Evolutionary conservation across 176 grass and related monocot genomes (phyloP).

Genomic region (Typha latifolia): DNA sequence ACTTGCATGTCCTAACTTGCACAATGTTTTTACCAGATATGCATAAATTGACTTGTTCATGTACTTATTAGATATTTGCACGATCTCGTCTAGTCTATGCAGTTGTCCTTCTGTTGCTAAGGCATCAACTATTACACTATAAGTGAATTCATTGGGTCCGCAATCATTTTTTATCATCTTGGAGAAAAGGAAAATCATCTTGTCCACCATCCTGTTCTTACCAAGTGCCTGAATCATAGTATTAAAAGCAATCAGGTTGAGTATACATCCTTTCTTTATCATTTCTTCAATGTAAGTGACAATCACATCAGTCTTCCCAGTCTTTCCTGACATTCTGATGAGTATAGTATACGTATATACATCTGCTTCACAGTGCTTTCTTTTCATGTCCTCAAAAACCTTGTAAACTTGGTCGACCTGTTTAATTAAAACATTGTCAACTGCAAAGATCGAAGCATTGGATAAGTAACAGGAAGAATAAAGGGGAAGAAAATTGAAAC

Average conservation of each 20-base stretch:
- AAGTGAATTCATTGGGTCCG: slow-evolving; percentile 77
- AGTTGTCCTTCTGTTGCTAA: slow-evolving; percentile 61
- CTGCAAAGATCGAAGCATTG: background rate
- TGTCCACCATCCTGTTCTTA: slow-evolving; percentile 74
- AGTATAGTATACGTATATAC: slow-evolving; percentile 88
- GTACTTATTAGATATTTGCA: slow-evolving; percentile 50
- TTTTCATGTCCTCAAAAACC: slow-evolving; percentile 98
- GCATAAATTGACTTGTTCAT: slow-evolving; percentile 58
- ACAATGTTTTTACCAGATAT: slow-evolving; percentile 67
- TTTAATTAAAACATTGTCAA: slow-evolving; percentile 25
- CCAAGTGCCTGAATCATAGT: slow-evolving; percentile 87
- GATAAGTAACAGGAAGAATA: slow-evolving; percentile 6
- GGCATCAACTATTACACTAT: slow-evolving; percentile 55
- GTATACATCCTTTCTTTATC: slow-evolving; percentile 47
- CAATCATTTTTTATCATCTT: slow-evolving; percentile 72
- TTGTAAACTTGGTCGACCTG: slow-evolving; percentile 72
- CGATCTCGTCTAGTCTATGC: slow-evolving; percentile 55
- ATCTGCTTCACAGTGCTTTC: slow-evolving; percentile 60
- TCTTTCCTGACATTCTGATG: slow-evolving; percentile 84
- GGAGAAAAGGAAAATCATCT: slow-evolving; percentile 69
- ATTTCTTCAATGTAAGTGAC: slow-evolving; percentile 80
- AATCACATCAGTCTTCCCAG: slow-evolving; percentile 47
- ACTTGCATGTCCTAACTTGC: slow-evolving; percentile 75
- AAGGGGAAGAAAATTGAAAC: background rate
- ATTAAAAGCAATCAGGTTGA: slow-evolving; percentile 78